Evolutionary conservation across 352 stramenopile genomes (phyloP).

Genomic region (Phytophthora pluvialis): DNA sequence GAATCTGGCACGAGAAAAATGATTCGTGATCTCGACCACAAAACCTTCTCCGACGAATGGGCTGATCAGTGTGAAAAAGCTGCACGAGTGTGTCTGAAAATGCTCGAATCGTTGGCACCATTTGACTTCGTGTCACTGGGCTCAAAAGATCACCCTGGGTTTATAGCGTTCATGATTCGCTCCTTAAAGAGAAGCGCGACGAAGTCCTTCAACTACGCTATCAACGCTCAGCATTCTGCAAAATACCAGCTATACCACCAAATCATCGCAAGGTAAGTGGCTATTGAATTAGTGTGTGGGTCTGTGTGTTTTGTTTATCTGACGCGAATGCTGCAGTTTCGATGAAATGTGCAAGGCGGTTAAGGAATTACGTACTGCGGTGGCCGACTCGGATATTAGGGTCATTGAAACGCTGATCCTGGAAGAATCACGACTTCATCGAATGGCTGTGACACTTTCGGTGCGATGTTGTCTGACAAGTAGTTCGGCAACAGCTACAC

Average conservation of each 20-base stretch:
- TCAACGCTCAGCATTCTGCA: constrained; percentile 28
- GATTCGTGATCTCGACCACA: constrained; percentile 33
- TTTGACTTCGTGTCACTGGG: constrained; percentile 19
- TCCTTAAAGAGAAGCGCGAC: constrained; percentile 50
- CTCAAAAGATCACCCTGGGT: constrained; percentile 6
- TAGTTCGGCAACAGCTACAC: constrained; percentile 1
- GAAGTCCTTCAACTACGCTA: constrained; percentile 52
- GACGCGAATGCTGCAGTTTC: constrained; percentile 40
- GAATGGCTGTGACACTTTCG: constrained; percentile 47
- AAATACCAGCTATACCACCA: constrained; percentile 40
- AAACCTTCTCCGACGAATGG: constrained; percentile 12
- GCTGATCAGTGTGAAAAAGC: constrained; percentile 39
- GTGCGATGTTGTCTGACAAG: constrained; percentile 18
- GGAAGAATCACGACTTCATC: constrained; percentile 52
- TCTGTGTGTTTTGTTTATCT: constrained; percentile 14
- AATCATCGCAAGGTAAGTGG: constrained; percentile 47
- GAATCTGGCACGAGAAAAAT: constrained; percentile 19
- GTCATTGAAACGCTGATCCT: constrained; percentile 40
- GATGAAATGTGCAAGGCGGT: constrained; percentile 32
- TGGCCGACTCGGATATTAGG: constrained; percentile 16
- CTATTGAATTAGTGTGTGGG: neutral
- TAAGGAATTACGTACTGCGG: constrained; percentile 26
- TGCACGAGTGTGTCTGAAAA: constrained; percentile 46
- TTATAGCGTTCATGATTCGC: constrained; percentile 45
- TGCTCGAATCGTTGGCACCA: constrained; percentile 32